Conservation (phyloP, 1,284 basidiomycete genomes). For the Leccinum fuscescens region DNA sequence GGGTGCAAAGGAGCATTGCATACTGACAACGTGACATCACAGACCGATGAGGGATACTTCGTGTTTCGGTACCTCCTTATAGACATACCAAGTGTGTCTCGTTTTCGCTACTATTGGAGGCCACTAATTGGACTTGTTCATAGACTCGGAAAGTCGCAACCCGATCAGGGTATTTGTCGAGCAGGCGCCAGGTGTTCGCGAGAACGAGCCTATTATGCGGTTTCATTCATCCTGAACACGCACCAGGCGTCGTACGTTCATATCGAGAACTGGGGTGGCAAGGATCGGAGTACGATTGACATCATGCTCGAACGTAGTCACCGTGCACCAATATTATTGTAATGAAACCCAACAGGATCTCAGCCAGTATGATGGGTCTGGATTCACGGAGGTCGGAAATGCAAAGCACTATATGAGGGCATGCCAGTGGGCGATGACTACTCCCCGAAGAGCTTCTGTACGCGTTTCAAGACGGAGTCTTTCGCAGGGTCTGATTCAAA, state of each 20-base stretch:
- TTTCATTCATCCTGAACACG: slow-evolving; percentile 47
- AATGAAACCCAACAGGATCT: slow-evolving; percentile 22
- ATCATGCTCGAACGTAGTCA: slow-evolving; percentile 15
- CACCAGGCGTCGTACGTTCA: slow-evolving; percentile 7
- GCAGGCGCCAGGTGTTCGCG: slow-evolving; percentile 59
- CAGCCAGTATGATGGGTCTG: slow-evolving; percentile 5
- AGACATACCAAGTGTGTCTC: slow-evolving; percentile 70
- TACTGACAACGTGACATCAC: slow-evolving; percentile 17
- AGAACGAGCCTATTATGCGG: slow-evolving; percentile 69
- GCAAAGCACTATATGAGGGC: slow-evolving; percentile 6
- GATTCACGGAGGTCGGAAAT: slow-evolving; percentile 12
- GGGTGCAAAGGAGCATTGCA: slow-evolving; percentile 4
- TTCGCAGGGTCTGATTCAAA: slow-evolving; percentile 82
- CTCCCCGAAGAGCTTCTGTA: slow-evolving; percentile 95
- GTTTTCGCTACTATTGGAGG: neutral
- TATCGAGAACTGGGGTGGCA: slow-evolving; percentile 10
- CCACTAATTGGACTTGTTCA: slow-evolving; percentile 7
- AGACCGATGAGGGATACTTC: slow-evolving; percentile 77
- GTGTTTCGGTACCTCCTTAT: slow-evolving; percentile 74
- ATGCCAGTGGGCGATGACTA: slow-evolving; percentile 31
- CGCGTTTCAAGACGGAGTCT: slow-evolving; percentile 95
- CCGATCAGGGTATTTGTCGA: slow-evolving; percentile 72
- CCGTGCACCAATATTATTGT: slow-evolving; percentile 20
- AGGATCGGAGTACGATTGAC: slow-evolving; percentile 7
- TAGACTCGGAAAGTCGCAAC: slow-evolving; percentile 63